phyloP scores from a whole-genome alignment of 345 rosid species.

The Rhodomyrtus tomentosa region DNA sequence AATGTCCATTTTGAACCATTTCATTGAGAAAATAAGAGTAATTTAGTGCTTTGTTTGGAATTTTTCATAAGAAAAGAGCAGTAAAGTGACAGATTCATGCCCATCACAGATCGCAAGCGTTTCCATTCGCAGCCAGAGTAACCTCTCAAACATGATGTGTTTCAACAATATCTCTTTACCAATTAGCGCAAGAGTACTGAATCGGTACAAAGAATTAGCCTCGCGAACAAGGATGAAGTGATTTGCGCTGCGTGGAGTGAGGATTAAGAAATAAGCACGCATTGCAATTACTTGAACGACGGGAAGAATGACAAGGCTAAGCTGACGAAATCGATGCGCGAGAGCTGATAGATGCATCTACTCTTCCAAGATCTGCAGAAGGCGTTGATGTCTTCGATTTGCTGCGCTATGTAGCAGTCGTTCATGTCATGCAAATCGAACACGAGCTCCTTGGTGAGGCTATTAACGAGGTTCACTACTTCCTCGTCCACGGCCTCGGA shows the following conservation, averaged over 20 bases:
- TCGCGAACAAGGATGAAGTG: neutral
- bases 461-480: neutral
- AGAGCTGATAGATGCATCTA: neutral
- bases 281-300: neutral
- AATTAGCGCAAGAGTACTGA: neutral
- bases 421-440: constrained; percentile 1
- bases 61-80: neutral
- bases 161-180: neutral
- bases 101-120: neutral
- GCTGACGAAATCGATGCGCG: neutral
- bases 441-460: constrained; percentile 1
- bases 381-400: neutral
- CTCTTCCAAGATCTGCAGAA: neutral
- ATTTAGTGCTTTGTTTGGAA: too few relatives aligned
- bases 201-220: neutral
- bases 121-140: neutral
- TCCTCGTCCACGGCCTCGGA: neutral
- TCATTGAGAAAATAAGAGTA: too few relatives aligned
- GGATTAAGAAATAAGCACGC: neutral
- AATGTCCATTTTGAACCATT: too few relatives aligned
- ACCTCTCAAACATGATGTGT: neutral
- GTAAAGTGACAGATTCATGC: neutral
- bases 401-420: neutral
- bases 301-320: neutral
- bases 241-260: neutral